Evolutionary conservation across 2,329 filamentous ascomycete genomes (phyloP).

Genomic region (Verticillium longisporum): DNA sequence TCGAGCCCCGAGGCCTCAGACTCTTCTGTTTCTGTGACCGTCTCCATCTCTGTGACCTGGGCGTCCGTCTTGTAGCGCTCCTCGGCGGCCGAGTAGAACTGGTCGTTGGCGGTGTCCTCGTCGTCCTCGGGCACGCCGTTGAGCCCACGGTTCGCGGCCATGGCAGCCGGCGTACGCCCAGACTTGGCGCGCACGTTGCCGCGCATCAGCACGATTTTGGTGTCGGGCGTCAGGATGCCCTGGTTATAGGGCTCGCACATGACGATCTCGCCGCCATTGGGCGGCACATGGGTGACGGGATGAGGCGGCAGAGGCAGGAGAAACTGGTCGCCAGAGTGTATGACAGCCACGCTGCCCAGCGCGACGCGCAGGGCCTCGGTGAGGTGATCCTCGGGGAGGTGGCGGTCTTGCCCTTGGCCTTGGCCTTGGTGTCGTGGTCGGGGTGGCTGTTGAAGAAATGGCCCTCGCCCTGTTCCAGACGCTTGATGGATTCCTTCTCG

Average conservation of each 20-base stretch:
- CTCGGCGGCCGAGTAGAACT: slow-evolving; percentile 88
- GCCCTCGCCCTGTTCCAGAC: slow-evolving; percentile 75
- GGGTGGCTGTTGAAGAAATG: slow-evolving; percentile 68
- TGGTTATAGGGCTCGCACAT: slow-evolving; percentile 95
- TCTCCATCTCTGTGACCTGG: slow-evolving; percentile 51
- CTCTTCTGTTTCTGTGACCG: slow-evolving; percentile 51
- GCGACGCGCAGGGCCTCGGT: slow-evolving; percentile 66
- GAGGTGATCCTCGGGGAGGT: slow-evolving; percentile 48
- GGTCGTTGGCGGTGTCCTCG: slow-evolving; percentile 81
- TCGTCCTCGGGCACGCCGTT: slow-evolving; percentile 57
- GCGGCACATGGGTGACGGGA: slow-evolving; percentile 76
- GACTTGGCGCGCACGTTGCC: slow-evolving; percentile 52
- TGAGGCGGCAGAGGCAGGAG: slow-evolving; percentile 74
- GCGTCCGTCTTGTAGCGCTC: slow-evolving; percentile 59
- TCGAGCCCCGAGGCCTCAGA: slow-evolving; percentile 57
- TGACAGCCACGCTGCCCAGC: slow-evolving; percentile 63
- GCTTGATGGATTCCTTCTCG: slow-evolving; percentile 71
- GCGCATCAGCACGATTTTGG: slow-evolving; percentile 75
- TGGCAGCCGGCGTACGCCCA: slow-evolving; percentile 30
- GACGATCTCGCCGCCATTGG: slow-evolving; percentile 79
- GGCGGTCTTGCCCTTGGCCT: slow-evolving; percentile 24
- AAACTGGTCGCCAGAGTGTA: slow-evolving; percentile 78
- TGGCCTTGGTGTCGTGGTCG: slow-evolving; percentile 15
- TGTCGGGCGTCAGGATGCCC: slow-evolving; percentile 68
- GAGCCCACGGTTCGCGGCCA: slow-evolving; percentile 42